These are phyloP conservation scores for Trichomonas gallinae DNA, from an alignment of 208 protist species.

Conservation along the genomic window DNA sequence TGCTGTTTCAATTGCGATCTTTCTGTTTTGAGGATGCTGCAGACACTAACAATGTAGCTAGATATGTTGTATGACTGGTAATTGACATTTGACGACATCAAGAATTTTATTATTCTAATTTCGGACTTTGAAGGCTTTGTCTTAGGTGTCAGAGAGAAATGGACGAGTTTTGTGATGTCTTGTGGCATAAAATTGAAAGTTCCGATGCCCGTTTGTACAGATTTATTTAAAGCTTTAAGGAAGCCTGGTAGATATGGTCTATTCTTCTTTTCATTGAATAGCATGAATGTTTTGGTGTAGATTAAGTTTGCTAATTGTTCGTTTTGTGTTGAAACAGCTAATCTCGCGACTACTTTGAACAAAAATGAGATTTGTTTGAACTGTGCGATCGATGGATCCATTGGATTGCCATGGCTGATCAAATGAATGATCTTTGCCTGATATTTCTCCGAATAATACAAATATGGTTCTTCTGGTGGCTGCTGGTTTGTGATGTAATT, in stretches of 20 bases:
- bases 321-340: not conserved
- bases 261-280: not conserved
- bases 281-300: not conserved
- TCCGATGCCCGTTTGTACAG: not conserved
- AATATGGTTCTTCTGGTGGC: not conserved
- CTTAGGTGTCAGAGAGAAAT: not conserved
- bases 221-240: not conserved
- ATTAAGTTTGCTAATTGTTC: not conserved
- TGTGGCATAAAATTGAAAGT: not conserved
- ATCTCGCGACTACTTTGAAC: not conserved
- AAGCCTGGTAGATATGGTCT: not conserved
- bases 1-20: not conserved
- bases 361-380: not conserved
- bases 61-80: not conserved
- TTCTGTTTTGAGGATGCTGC: not conserved
- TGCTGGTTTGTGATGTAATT: not conserved
- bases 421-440: not conserved
- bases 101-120: not conserved
- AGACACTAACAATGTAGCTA: not conserved
- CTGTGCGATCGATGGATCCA: not conserved
- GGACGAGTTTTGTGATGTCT: not conserved
- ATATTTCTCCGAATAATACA: not conserved
- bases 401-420: not conserved
- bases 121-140: not conserved
- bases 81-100: not conserved